Base-by-base conservation (phyloP, 2,329 filamentous ascomycete genomes). In the Cercospora sp. region DNA sequence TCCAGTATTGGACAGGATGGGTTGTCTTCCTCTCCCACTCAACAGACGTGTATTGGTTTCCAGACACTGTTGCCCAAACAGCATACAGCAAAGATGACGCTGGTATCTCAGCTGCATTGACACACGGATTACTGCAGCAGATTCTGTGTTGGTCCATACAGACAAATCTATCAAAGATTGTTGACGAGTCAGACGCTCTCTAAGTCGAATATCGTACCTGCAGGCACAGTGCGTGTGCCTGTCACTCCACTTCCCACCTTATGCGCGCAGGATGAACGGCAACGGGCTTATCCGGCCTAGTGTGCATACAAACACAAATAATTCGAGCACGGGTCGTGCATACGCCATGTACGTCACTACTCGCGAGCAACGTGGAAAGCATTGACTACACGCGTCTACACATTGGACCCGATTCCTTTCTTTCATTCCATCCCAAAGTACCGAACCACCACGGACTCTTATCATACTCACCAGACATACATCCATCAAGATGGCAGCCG, bases 401-500 rank as follows among this genome's bases (percentile, higher is more conserved):
- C 48, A 30, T 53, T 53, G 23, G 23, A 9, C 8, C 13, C 20
- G 16, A n/a, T n/a, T 26, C 13, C 13, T 28, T 23, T 53, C 6
- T 30, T 23, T 12, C 48, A 53, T 30, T 26, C 42, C 36, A 5
- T 16, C 23, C 2, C 45, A n/a, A n/a, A 16, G 16, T 3, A 0
- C 18, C 23, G 6, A 18, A 31, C 3, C 20, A n/a, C 20, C 40
- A 33, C 13, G 20, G 20, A 20, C 13, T 40, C n/a, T n/a, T 8
- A 6, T 20, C 2, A 59, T 3, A 26, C 16, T 9, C 23, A 6
- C 1, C 48, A 16, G n/a, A 2, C 23, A 5, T 30, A 20, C 10
- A 64, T 45, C 16, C 20, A 12, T 23, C 40, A 64, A 5, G 36
- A 69, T 69, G 67, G 67, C 64, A 59, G 64, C 67, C 12, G 63